Evolutionary conservation across 2,329 filamentous ascomycete genomes (phyloP), one percentile per base, ranked within the genome.

Genomic region (Fusarium veterinarium): DNA sequence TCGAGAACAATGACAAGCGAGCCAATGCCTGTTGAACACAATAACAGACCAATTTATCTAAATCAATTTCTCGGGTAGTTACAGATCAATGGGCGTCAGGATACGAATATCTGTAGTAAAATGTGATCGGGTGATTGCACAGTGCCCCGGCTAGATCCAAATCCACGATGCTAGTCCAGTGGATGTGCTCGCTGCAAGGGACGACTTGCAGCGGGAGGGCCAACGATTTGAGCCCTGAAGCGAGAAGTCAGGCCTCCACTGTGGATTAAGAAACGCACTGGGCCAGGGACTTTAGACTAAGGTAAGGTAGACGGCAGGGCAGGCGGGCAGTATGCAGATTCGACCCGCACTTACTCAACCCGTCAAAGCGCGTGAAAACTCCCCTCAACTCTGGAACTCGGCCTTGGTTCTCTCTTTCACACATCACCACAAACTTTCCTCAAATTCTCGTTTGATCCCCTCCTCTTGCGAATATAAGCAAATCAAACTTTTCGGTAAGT

Each of bases 321-420:
- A 38, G 31, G 41, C 40, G 19, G 44, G n/a, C 48, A 56, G 45
- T 44, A 41, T 63, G 60, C 58, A 64, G 45, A 48, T 40, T 60
- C 60, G 75, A 71, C 75, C 75, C 75, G 75, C 75, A 72, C 68
- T 61, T 72, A 64, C 74, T 74, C 73, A 73, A 73, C 73, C 61
- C 64, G 71, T 69, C 74, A 62, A 67, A 65, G 66, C 74, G 68
- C 52, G 51, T 69, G 55, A 69, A 67, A 69, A 73, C 42, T 68
- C 64, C 51, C 66, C 65, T 64, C 42, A 49, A 60, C 46, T 49
- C 52, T 31, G 31, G 31, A 53, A 48, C 46, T 64, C 30, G 30
- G 23, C 35, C 41, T 58, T 63, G 64, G 38, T 61, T 64, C 63
- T 66, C 62, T 68, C 61, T 72, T 53, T 63, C 62, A 56, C 64